Conservation (phyloP, 192 early-diverging fungal genomes). For the Hyaloraphidium curvatum region DNA sequence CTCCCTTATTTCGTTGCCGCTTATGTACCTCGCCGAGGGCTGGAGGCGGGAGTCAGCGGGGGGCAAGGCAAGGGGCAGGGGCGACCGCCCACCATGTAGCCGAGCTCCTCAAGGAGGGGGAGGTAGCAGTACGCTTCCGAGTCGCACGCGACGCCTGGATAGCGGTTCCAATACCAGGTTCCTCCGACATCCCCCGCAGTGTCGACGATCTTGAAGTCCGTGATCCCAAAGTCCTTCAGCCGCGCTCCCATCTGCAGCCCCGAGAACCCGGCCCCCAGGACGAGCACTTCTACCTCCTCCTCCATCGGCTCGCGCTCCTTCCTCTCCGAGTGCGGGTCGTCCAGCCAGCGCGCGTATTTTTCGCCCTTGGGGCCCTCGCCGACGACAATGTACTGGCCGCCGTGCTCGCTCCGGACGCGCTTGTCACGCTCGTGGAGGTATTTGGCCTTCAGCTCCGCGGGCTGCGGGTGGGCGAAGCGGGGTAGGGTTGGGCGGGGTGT, state of each 20-base stretch:
- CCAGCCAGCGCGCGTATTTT: background rate
- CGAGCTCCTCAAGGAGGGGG: background rate
- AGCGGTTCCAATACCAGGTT: constrained; percentile 3
- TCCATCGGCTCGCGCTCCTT: background rate
- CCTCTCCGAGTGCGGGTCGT: background rate
- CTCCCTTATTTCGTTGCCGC: background rate
- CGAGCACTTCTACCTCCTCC: background rate
- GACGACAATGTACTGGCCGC: background rate
- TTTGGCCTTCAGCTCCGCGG: too few relatives aligned
- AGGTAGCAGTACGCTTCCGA: constrained; percentile 1
- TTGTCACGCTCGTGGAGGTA: too few relatives aligned
- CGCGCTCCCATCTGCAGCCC: background rate
- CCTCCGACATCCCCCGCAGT: background rate
- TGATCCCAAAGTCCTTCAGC: background rate
- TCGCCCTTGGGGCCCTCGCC: constrained; percentile 3
- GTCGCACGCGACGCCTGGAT: too few relatives aligned
- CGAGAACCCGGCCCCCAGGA: background rate
- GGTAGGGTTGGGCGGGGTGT: too few relatives aligned
- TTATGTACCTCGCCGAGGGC: background rate
- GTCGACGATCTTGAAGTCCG: background rate
- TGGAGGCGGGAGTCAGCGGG: background rate
- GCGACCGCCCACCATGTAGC: too few relatives aligned
- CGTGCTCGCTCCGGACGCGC: background rate
- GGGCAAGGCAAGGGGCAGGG: too few relatives aligned
- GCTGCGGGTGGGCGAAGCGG: too few relatives aligned